Base-by-base conservation (phyloP, 148 eudicot species). In the Simmondsia chinensis region DNA sequence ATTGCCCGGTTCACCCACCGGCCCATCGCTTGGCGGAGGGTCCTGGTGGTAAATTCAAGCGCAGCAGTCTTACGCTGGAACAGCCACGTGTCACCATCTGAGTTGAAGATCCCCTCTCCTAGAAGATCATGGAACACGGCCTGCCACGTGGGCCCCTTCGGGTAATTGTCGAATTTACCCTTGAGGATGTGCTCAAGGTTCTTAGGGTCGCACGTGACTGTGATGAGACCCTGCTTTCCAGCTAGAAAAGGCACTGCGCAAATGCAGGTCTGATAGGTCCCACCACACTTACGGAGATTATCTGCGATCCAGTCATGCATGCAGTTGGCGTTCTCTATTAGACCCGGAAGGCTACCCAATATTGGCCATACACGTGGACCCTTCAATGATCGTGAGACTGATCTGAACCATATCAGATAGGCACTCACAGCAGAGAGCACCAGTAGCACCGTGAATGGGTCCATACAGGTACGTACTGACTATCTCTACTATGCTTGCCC, bases 101-200 rank as follows among this genome's bases (percentile, higher is more conserved):
- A 80, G 11, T 87, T 87, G 32, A 87, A 87, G 46, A 87, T 87
- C 8, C 96, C 96, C 25, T 77, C 72, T 0, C 96, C 96, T 0
- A 88, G 71, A 21, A 88, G 50, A 60, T 88, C 96, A 55, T 88
- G 96, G 22, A 88, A 88, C 40, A 77, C 94, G 3, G 83, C 73
- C 29, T 88, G 96, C 96, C 94, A 88, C 6, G 78, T 83, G 3
- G 96, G 96, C 5, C 96, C 96, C 59, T 88, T 88, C 1, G 96
- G 96, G 75, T 88, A 88, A 57, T 88, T 88, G 20, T 88, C 96
- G 48, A 88, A 88, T 41, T 70, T 60, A 19, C 57, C 39, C 66
- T 83, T 83, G 35, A 88, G 60, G 15, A 88, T 88, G 22, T 88
- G 94, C 65, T 88, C 96, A 0, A 88, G 69, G 47, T 88, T 88